Base-by-base conservation (phyloP, 352 stramenopile species). In the Phytophthora cryptogea region DNA sequence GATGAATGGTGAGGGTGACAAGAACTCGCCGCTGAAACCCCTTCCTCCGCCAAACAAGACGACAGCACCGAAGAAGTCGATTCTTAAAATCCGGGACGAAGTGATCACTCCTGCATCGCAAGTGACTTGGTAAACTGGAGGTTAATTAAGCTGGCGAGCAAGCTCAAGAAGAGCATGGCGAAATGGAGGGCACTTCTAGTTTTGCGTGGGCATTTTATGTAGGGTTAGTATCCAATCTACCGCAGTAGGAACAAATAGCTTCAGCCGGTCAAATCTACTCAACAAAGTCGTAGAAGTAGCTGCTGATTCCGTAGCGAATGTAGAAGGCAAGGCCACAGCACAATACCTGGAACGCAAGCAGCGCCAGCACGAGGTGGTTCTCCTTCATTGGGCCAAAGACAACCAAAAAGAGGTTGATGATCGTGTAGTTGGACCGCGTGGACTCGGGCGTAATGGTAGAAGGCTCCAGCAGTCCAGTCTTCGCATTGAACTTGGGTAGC, bases 401-500 rank as follows among this genome's bases (percentile, higher is more conserved):
- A 32, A 93, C 84, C 17, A 96, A 71, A 62, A 92, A 90, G 17
- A 94, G 66, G 59, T 95, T 95, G 68, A 96, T 90, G 48, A 96
- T 72, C n/a, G 88, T 96, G 54, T 86, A 88, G 72, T 96, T 96
- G 61, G 81, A 91, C 17, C 80, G 75, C 28, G 71, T 92, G 17
- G 82, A 93, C 54, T 86, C 72, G 50, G 83, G 94, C 23, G 80
- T 82, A 66, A 98, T 96, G 30, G 83, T 97, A 13, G 94, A 98
- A 10, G 92, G 92, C 50, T 98, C 81, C 35, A 99, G 84, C 26
- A 97, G 67, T 6, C 87, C 89, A n/a, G 90, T 98, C 50, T 88
- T 76, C 5, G 89, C 63, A 77, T 98, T 96, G 61, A 97, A 98
- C 58, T 90, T 96, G 35, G 97, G 97, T 36, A 99, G 74, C 17